Evolutionary conservation across 2,329 filamentous ascomycete genomes (phyloP).

Genomic region (Peltaster fructicola): DNA sequence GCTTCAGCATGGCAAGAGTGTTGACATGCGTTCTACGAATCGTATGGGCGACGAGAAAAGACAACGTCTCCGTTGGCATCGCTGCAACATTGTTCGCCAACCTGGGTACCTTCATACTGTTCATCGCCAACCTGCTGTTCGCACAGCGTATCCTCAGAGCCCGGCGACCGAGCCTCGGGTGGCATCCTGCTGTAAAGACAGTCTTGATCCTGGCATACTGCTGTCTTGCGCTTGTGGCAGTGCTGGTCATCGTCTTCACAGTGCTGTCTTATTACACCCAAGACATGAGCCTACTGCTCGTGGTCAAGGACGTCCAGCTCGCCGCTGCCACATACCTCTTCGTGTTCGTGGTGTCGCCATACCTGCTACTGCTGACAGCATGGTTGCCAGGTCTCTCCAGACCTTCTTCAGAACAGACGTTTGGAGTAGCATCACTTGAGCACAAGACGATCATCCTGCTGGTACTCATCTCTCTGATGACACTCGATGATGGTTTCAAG

Average conservation of each 20-base stretch:
- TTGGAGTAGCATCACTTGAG: conserved; percentile 4
- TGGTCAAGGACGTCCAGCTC: conserved; percentile 8
- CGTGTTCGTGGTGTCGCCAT: conserved; percentile 9
- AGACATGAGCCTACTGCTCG: conserved; percentile 4
- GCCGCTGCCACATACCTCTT: conserved; percentile 11
- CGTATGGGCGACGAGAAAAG: conserved; percentile 14
- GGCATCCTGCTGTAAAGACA: conserved; percentile 7
- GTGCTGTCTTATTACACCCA: conserved; percentile 15
- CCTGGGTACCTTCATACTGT: conserved; percentile 16
- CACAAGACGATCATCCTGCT: conserved; percentile 9
- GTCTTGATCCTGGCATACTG: conserved; percentile 6
- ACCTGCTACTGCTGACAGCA: conserved; percentile 8
- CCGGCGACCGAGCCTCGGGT: conserved; percentile 14
- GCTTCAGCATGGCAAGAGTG: conserved; percentile 27
- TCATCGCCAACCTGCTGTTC: conserved; percentile 15
- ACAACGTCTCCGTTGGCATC: conserved; percentile 14
- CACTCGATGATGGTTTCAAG: conserved; percentile 12
- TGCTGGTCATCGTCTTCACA: conserved; percentile 16
- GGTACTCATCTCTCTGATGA: conserved; percentile 7
- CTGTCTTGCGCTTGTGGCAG: conserved; percentile 7
- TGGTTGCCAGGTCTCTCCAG: conserved; percentile 5
- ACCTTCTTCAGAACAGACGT: conserved; percentile 1
- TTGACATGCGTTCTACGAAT: conserved; percentile 22
- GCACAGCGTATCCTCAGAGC: conserved; percentile 14
- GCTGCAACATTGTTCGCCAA: conserved; percentile 17